These are phyloP conservation scores for Mitragyna speciosa DNA, from an alignment of 257 asterid species.

Conservation along the genomic window DNA sequence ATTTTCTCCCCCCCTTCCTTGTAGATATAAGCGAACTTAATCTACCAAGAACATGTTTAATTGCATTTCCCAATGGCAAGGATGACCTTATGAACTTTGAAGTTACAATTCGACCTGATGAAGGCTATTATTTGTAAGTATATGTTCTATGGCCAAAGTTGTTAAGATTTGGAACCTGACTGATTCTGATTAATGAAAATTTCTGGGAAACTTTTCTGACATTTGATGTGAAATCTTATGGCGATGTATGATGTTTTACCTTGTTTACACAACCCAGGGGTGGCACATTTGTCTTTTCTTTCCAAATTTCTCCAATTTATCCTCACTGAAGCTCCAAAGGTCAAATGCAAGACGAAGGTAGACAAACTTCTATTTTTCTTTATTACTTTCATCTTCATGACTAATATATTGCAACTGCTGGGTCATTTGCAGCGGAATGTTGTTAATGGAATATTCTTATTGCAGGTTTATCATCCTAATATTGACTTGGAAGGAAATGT, in stretches of 20 bases:
- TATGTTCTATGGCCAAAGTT: background rate
- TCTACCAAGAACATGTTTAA: conserved; percentile 79
- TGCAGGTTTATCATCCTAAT: conserved; percentile 94
- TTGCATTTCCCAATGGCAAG: conserved; percentile 86
- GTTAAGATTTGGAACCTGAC: background rate
- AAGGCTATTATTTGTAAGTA: conserved; percentile 80
- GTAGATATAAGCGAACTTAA: conserved; percentile 87
- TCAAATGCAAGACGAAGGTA: conserved; percentile 99
- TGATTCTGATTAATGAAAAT: background rate
- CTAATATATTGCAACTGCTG: background rate
- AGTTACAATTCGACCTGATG: conserved; percentile 88
- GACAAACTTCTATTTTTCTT: background rate
- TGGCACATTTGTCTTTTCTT: conserved; percentile 84
- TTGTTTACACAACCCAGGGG: conserved; percentile 42
- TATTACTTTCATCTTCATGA: background rate
- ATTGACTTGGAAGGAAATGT: conserved; percentile 97
- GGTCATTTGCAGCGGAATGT: background rate
- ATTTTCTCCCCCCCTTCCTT: background rate
- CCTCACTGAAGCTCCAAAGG: conserved; percentile 99
- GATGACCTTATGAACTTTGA: conserved; percentile 97
- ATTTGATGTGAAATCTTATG: background rate
- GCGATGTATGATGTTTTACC: background rate
- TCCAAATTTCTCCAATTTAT: conserved; percentile 85
- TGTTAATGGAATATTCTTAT: conserved; percentile 4
- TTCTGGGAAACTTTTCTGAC: background rate